Percentiles rank a stretch among this genome's conserved stretches.
Evolutionary conservation across 805 yeast species (phyloP).

Genomic region (Lipomyces spencermartinsiae): DNA sequence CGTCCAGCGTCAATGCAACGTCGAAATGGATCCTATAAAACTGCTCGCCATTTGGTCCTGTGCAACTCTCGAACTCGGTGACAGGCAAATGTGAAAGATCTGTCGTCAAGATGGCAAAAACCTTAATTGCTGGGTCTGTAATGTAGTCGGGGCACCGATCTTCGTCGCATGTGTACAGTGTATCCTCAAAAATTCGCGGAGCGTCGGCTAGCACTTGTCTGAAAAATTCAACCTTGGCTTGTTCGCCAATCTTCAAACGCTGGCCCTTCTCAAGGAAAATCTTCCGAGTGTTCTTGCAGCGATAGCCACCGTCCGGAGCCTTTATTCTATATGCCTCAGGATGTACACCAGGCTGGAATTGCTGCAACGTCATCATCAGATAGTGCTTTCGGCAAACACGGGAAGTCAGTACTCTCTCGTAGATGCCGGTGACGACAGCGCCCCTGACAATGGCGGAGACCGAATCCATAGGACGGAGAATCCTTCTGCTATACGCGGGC

Average conservation of each 20-base stretch:
- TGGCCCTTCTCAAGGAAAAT: slow-evolving; percentile 27
- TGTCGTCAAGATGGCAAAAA: slow-evolving; percentile 18
- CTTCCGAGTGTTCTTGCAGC: slow-evolving; percentile 23
- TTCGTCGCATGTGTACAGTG: slow-evolving; percentile 23
- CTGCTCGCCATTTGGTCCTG: neutral
- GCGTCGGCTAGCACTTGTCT: slow-evolving; percentile 16
- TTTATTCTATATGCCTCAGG: slow-evolving; percentile 20
- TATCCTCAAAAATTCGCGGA: slow-evolving; percentile 23
- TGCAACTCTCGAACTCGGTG: slow-evolving; percentile 6
- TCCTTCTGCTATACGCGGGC: slow-evolving; percentile 16
- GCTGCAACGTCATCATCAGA: slow-evolving; percentile 22
- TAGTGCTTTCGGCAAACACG: slow-evolving; percentile 34
- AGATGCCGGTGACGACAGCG: slow-evolving; percentile 32
- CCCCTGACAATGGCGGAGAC: slow-evolving; percentile 35
- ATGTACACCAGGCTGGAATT: slow-evolving; percentile 24
- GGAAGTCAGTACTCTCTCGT: slow-evolving; percentile 27
- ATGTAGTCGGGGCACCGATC: slow-evolving; percentile 27
- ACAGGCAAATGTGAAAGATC: slow-evolving; percentile 21
- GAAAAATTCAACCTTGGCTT: slow-evolving; percentile 14
- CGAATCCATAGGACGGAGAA: slow-evolving; percentile 30
- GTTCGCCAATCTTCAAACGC: slow-evolving; percentile 20
- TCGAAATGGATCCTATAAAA: slow-evolving; percentile 28
- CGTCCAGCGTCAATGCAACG: slow-evolving; percentile 27
- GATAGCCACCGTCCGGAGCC: slow-evolving; percentile 25
- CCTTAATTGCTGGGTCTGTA: slow-evolving; percentile 12